These are phyloP conservation scores for Mycothermus thermophilus DNA, from an alignment of 495 filamentous ascomycete genomes.

Conservation along the genomic window DNA sequence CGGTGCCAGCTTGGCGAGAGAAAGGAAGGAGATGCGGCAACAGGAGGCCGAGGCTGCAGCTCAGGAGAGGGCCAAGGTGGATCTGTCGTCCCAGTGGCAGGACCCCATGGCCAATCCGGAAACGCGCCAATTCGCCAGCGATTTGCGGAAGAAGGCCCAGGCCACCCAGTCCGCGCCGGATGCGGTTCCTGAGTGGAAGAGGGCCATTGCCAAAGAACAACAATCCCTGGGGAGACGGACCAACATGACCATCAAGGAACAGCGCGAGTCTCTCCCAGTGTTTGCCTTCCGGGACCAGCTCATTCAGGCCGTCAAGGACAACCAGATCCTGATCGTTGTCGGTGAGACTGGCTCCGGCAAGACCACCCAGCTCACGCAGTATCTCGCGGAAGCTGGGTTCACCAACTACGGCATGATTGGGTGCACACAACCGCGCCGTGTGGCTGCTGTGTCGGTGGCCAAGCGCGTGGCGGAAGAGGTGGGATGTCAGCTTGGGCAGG, in stretches of 20 bases:
- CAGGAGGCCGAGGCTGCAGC: slow-evolving; percentile 80
- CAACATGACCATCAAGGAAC: slow-evolving; percentile 86
- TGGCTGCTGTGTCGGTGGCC: slow-evolving; percentile 93
- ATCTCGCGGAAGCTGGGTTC: slow-evolving; percentile 83
- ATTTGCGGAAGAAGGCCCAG: slow-evolving; percentile 48
- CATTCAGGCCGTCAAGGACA: slow-evolving; percentile 71
- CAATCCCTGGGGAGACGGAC: slow-evolving; percentile 75
- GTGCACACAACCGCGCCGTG: slow-evolving; percentile 92
- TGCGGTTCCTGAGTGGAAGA: slow-evolving; percentile 84
- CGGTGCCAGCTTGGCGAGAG: slow-evolving; percentile 78
- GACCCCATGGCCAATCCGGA: slow-evolving; percentile 87
- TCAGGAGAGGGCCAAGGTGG: slow-evolving; percentile 63
- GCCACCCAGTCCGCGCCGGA: slow-evolving; percentile 32
- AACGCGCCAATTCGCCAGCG: slow-evolving; percentile 72
- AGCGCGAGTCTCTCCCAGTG: slow-evolving; percentile 80
- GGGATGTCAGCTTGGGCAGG: slow-evolving; percentile 75
- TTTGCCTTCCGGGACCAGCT: slow-evolving; percentile 81
- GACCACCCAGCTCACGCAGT: slow-evolving; percentile 93
- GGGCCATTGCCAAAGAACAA: slow-evolving; percentile 67
- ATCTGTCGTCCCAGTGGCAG: slow-evolving; percentile 86
- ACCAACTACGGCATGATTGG: slow-evolving; percentile 85
- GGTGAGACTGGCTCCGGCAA: slow-evolving; percentile 97
- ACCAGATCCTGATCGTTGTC: slow-evolving; percentile 91
- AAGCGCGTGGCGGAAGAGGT: slow-evolving; percentile 96
- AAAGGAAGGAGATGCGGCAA: slow-evolving; percentile 75